These are phyloP conservation scores for Hygrocybe punicea DNA, from an alignment of 768 basidiomycete genomes.

Conservation along the genomic window DNA sequence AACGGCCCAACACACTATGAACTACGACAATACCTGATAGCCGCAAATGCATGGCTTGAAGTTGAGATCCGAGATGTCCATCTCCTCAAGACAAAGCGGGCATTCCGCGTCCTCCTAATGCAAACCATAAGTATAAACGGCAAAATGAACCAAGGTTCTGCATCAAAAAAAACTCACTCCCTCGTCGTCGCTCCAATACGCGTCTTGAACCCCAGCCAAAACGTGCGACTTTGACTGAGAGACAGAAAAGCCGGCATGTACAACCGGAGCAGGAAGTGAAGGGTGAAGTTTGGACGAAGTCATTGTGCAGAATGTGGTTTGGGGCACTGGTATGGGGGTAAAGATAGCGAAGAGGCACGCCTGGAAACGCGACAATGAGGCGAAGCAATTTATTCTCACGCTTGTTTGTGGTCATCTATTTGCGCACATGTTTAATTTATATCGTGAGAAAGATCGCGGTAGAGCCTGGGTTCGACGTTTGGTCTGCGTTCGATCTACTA, in stretches of 20 bases:
- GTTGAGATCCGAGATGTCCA: slow-evolving; percentile 98
- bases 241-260: slow-evolving; percentile 66
- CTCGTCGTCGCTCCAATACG: slow-evolving; percentile 95
- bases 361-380: slow-evolving; percentile 15
- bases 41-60: slow-evolving; percentile 99
- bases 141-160: slow-evolving; percentile 13
- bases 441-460: no score
- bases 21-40: slow-evolving; percentile 67
- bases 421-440: not conserved
- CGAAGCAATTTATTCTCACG: slow-evolving; percentile 5
- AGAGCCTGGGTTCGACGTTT: no score
- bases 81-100: slow-evolving; percentile 96
- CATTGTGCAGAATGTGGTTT: slow-evolving; percentile 33
- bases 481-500: no score
- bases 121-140: slow-evolving; percentile 10
- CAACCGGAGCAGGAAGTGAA: slow-evolving; percentile 68
- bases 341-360: not conserved
- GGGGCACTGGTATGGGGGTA: not conserved
- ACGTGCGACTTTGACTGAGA: slow-evolving; percentile 83
- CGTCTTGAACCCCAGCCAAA: slow-evolving; percentile 88
- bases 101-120: slow-evolving; percentile 94
- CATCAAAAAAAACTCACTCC: slow-evolving; percentile 46
- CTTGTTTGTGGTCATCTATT: slow-evolving; percentile 6
- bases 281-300: slow-evolving; percentile 55
- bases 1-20: not conserved